Evolutionary conservation across 768 basidiomycete genomes (phyloP), one percentile per base, ranked within the genome.

Genomic region (Kwoniella bestiolae): DNA sequence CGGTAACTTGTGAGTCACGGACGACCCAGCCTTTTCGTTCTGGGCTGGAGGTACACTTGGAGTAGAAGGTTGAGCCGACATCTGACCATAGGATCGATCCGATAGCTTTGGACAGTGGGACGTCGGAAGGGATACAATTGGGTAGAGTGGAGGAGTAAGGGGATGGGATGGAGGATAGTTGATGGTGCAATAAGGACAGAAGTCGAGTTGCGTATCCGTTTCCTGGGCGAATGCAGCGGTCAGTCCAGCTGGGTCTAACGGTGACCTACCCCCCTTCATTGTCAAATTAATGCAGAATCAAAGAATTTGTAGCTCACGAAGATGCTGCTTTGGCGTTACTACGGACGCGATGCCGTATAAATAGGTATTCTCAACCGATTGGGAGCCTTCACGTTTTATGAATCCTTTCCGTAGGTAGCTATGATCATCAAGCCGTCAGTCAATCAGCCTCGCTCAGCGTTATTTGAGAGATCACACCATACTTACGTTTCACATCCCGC

Each of bases 151-250:
- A 23, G 57, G 35, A 29, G 38, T 41, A 41, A 41, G 38, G 38
- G 38, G 38, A 41, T 41, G 72, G 67, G 12, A 74, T 45, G n/a
- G 18, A n/a, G 18, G 55, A 58, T n/a, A 77, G 62, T 5, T 57
- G 32, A 38, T 72, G 68, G 32, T 77, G 75, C 7, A 77, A 60
- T 21, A 73, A 56, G 6, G 53, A 50, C 4, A 74, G 59, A 14
- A 77, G 25, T 47, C 70, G 73, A 23, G 73, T 73, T 2, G 73
- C 75, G 41, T 70, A 75, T 2, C 75, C 75, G 12, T 71, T 66
- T 5, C 66, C 75, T 77, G 55, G 16, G 21, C 25, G 23, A 34
- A n/a, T 14, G 18, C 6, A 21, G 34, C 18, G n/a, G 1, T 38
- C 32, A 14, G 51, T n/a, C n/a, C n/a, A n/a, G n/a, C n/a, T n/a